phyloP scores from a whole-genome alignment of 2,329 filamentous ascomycete species.

The Neopestalotiopsis sp. region DNA sequence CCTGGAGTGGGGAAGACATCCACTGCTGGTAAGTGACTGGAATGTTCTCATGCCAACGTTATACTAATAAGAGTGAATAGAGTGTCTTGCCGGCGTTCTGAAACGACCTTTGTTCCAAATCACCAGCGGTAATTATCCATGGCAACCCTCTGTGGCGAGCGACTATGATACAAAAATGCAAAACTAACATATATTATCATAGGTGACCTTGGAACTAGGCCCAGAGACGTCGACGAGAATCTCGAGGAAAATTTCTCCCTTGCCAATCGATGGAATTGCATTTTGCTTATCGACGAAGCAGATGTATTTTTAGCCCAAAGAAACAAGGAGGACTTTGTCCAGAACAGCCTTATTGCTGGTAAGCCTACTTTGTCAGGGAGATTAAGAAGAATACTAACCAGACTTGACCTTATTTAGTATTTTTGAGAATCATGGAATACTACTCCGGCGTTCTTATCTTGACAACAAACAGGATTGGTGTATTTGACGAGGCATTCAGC shows the following conservation, averaged over 20 bases:
- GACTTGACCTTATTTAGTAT: neutral
- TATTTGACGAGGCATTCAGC: slow-evolving; percentile 31
- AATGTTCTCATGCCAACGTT: no score
- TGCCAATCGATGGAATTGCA: slow-evolving; percentile 26
- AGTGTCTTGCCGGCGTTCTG: no score
- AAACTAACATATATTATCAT: no score
- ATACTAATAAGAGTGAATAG: neutral
- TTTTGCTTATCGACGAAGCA: slow-evolving; percentile 26
- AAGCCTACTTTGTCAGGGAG: no score
- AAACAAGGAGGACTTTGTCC: neutral
- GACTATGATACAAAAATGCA: no score
- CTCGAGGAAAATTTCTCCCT: slow-evolving; percentile 24
- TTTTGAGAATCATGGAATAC: slow-evolving; percentile 30
- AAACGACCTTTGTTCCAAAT: no score
- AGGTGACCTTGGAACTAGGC: no score
- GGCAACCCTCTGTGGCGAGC: no score
- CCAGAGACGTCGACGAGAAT: slow-evolving; percentile 20
- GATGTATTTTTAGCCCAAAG: slow-evolving; percentile 22
- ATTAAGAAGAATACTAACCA: no score
- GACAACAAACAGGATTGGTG: slow-evolving; percentile 39
- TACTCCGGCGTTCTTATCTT: slow-evolving; percentile 42
- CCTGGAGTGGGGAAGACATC: neutral
- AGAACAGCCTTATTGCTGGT: neutral
- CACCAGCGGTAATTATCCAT: no score
- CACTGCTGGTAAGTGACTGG: no score